Base-by-base conservation (phyloP, 331 rosid genomes). In the Erythrophleum ivorense region DNA sequence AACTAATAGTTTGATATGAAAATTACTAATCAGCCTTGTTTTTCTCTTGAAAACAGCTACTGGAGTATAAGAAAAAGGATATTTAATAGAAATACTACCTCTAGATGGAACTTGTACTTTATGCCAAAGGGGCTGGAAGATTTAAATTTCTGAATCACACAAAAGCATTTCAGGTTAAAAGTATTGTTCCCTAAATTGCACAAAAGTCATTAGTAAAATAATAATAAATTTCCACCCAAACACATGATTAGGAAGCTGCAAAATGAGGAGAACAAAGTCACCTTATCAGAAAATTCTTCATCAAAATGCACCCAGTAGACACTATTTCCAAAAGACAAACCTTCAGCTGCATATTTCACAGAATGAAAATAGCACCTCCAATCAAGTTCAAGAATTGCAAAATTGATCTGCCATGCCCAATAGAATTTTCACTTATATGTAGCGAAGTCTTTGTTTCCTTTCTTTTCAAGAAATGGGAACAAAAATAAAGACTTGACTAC, bases 281-380 rank as follows among this genome's bases (percentile, higher is more conserved):
- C 99, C 95, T 96, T 96, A 1, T 90, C 90, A 33, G 97, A 84
- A 82, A 86, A 92, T 74, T 91, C 98, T 82, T 96, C 94, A 69
- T 96, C 99, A 71, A 96, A 96, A n/a, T 84, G 89, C 82, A 96
- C 90, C 97, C 92, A 88, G 81, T 93, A 96, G 85, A 94, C 97
- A 24, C 90, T 89, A 82, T 95, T 95, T 55, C 99, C 99, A 86
- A 95, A 93, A 82, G 69, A 84, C 89, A 95, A 72, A 18, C 93
- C 98, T 89, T 92, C 91, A 77, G 92, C 98, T 96, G 92, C 91
- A 92, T 66, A 91, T 77, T 48, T 83, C 74, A 92, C n/a, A 49
- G 38, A 71, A 69, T 40, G 70, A 78, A 84, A 84, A 80, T 71
- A n/a, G 66, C 49, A 69, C 81, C 78, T 65, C 71, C 73, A 85